Base-by-base conservation (phyloP, 495 filamentous ascomycete species). In the Podospora anserina region DNA sequence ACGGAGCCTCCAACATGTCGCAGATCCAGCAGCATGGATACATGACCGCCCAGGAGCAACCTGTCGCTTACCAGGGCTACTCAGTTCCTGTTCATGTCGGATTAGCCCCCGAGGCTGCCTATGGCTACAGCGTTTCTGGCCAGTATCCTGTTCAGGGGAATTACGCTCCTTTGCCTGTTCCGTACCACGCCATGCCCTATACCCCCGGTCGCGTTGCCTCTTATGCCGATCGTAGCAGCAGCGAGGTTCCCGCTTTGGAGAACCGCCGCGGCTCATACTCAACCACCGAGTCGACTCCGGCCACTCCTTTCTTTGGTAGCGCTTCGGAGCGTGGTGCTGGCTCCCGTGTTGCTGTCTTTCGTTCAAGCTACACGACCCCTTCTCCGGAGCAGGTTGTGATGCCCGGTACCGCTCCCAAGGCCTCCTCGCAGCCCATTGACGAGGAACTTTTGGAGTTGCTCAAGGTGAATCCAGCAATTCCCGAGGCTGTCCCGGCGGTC, bases 401-500 rank as follows among this genome's bases (percentile, higher is more conserved):
- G 64, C 70, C 78, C 27, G 68, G 68, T 15, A 55, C 49, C 15
- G 61, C 64, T 66, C 70, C 78, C 39, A 90, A 90, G 78, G 75
- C 81, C 83, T 75, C 81, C 83, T 61, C 68, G 2, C 75, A 70
- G 67, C 86, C 66, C 18, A 61, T 89, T 62, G 81, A 90, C 32
- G 83, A 88, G 66, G 86, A 91, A 32, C 82, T 97, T 32, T 85
- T 94, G 69, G 83, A 84, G 23, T 80, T 96, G 65, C 85, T 94
- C 7, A 82, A 88, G 68, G 85, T 90, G 71, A 87, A 91, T 7
- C 94, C 96, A 23, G 77, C 87, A 2, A 96, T 98, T 71, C 95
- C 95, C n/a, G 82, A 84, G 39, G 93, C 96, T 23, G 91, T 99
- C 62, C 93, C 93, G 26, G 92, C 93, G 16, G 87, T 91, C 72